phyloP scores from a whole-genome alignment of 345 rosid species.

The Brassica cretica region DNA sequence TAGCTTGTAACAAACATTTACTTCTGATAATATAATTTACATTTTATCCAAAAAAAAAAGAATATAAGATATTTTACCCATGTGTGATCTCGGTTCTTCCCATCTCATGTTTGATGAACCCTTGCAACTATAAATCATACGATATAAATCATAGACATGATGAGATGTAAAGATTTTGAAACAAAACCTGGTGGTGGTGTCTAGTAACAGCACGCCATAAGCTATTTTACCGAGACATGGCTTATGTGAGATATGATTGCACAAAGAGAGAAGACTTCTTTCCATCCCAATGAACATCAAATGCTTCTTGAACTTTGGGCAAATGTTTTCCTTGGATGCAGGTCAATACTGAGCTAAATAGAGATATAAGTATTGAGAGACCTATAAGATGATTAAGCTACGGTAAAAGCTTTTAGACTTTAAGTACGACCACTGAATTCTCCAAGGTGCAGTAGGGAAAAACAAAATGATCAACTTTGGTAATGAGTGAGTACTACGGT shows the following conservation, averaged over 20 bases:
- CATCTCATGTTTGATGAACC: conserved; percentile 55
- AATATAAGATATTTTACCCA: not conserved
- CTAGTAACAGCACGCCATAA: conserved; percentile 47
- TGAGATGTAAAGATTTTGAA: conserved; percentile 5
- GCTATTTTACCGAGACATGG: conserved; percentile 40
- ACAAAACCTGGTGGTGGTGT: conserved; percentile 74
- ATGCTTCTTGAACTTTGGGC: conserved; percentile 35
- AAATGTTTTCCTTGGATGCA: conserved; percentile 36
- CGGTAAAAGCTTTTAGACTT: not conserved
- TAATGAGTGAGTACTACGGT: not conserved
- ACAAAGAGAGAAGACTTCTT: conserved; percentile 27
- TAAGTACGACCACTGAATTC: not conserved
- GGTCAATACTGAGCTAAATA: conserved; percentile 40
- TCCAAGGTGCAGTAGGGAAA: not conserved
- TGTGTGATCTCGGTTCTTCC: conserved; percentile 53
- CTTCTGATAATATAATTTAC: not conserved
- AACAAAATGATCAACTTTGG: not conserved
- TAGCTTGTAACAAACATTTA: not conserved
- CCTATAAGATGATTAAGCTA: not conserved
- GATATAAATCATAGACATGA: not conserved
- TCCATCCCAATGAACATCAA: conserved; percentile 33
- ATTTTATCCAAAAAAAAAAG: not conserved
- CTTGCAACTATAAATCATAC: conserved; percentile 57
- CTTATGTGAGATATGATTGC: conserved; percentile 39
- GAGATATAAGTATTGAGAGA: not conserved